These are phyloP conservation scores for Ceratocystis albifundus DNA, from an alignment of 2,329 filamentous ascomycete genomes.

Conservation along the genomic window DNA sequence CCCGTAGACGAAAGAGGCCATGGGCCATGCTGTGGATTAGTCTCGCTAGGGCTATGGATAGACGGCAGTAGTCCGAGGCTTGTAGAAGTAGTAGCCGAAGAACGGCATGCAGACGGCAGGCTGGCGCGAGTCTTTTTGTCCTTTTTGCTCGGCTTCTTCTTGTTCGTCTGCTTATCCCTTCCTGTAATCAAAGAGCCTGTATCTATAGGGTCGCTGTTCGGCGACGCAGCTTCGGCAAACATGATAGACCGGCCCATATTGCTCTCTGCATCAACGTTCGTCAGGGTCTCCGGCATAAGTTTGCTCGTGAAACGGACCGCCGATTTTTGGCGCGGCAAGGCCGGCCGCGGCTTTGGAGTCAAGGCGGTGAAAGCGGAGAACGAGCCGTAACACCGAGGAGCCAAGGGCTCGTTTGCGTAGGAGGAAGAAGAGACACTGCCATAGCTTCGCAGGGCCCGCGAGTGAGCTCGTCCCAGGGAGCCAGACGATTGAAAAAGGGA, in stretches of 20 bases:
- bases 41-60: not conserved
- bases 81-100: not conserved
- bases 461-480: too few species aligned
- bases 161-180: not conserved
- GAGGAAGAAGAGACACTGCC: not conserved
- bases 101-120: not conserved
- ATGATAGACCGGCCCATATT: slow-evolving; percentile 55
- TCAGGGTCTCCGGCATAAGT: slow-evolving; percentile 57
- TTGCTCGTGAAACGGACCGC: slow-evolving; percentile 57
- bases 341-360: slow-evolving; percentile 32
- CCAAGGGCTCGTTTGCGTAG: not conserved
- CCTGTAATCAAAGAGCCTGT: too few species aligned
- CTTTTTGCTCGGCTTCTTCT: not conserved
- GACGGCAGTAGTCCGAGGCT: too few species aligned
- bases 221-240: slow-evolving; percentile 46
- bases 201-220: not conserved
- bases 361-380: slow-evolving; percentile 10
- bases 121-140: not conserved
- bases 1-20: not conserved
- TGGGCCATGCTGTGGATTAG: not conserved
- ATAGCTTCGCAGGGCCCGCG: too few species aligned
- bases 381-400: slow-evolving; percentile 23
- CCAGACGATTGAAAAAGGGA: not conserved
- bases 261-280: slow-evolving; percentile 52
- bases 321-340: slow-evolving; percentile 42